These are phyloP conservation scores for Carpinus fangiana DNA, from an alignment of 306 rosid genomes.

Conservation along the genomic window DNA sequence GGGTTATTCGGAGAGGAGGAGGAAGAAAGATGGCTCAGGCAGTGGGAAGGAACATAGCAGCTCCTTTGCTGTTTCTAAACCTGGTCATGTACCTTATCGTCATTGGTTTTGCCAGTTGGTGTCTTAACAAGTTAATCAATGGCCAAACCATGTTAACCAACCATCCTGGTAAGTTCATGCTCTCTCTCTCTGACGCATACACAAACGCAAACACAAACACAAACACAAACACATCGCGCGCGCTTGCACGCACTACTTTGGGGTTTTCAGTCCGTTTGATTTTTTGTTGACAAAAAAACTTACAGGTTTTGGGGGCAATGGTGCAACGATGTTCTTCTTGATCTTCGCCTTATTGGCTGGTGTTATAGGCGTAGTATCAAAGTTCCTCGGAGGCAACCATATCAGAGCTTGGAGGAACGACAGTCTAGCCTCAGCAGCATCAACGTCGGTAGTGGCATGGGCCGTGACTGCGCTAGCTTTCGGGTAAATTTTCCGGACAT, in stretches of 20 bases:
- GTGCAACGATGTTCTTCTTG: constrained; percentile 76
- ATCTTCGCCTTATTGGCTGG: constrained; percentile 55
- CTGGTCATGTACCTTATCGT: constrained; percentile 78
- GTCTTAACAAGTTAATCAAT: constrained; percentile 72
- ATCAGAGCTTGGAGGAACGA: constrained; percentile 84
- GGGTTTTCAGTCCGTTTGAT: no score
- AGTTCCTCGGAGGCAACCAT: constrained; percentile 70
- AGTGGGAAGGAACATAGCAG: constrained; percentile 74
- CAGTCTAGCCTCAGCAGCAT: constrained; percentile 76
- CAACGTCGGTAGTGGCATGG: constrained; percentile 70
- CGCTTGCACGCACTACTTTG: no score
- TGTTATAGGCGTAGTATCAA: constrained; percentile 70
- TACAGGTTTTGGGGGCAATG: constrained; percentile 86
- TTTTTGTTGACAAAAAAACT: neutral
- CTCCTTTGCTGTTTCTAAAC: constrained; percentile 83
- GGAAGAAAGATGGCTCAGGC: constrained; percentile 58
- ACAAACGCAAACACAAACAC: no score
- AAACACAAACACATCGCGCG: neutral
- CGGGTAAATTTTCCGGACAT: constrained; percentile 38
- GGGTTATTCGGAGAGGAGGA: neutral
- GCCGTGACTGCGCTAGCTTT: constrained; percentile 70
- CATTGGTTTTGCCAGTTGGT: constrained; percentile 88
- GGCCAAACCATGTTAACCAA: constrained; percentile 86
- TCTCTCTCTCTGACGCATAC: neutral
- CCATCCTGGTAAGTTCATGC: constrained; percentile 65